These are phyloP conservation scores for Sporothrix brasiliensis DNA, from an alignment of 2,329 filamentous ascomycete species.

Conservation along the genomic window DNA sequence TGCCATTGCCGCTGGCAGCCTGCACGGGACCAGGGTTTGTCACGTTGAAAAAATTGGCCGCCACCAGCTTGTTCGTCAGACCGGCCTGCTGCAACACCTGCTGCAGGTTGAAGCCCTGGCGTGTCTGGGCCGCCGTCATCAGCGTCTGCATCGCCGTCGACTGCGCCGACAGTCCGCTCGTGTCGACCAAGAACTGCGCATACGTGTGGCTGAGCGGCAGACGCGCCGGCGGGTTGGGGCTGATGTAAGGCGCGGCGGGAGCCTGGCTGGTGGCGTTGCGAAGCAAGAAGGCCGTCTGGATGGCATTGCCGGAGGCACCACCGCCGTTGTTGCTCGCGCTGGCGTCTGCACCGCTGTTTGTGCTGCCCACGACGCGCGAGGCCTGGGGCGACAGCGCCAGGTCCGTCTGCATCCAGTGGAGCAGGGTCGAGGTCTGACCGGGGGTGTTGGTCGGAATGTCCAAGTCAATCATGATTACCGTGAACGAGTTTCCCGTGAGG, in stretches of 20 bases:
- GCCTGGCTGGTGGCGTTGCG: constrained; percentile 41
- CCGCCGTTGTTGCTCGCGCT: constrained; percentile 35
- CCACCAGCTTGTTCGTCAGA: constrained; percentile 43
- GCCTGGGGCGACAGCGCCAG: constrained; percentile 41
- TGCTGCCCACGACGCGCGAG: constrained; percentile 36
- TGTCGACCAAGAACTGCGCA: constrained; percentile 48
- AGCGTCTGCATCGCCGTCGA: constrained; percentile 36
- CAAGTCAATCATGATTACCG: constrained; percentile 50
- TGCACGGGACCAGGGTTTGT: constrained; percentile 43
- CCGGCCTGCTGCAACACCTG: constrained; percentile 42
- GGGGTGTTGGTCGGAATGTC: constrained; percentile 51
- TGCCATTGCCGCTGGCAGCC: background rate
- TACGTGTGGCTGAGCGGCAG: constrained; percentile 48
- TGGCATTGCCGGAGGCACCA: background rate
- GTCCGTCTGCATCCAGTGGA: constrained; percentile 51
- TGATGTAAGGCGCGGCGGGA: constrained; percentile 43
- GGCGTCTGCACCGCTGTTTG: constrained; percentile 34
- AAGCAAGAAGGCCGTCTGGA: constrained; percentile 41
- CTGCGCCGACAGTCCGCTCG: constrained; percentile 39
- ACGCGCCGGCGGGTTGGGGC: constrained; percentile 46
- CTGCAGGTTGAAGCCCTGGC: constrained; percentile 43
- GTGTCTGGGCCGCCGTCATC: constrained; percentile 40
- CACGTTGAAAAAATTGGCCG: constrained; percentile 47
- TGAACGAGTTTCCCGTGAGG: constrained; percentile 48
- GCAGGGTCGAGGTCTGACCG: constrained; percentile 45